Percentiles rank a stretch among this genome's conserved stretches.
Conservation (phyloP, 768 basidiomycete genomes). For the Collybia mongolica region DNA sequence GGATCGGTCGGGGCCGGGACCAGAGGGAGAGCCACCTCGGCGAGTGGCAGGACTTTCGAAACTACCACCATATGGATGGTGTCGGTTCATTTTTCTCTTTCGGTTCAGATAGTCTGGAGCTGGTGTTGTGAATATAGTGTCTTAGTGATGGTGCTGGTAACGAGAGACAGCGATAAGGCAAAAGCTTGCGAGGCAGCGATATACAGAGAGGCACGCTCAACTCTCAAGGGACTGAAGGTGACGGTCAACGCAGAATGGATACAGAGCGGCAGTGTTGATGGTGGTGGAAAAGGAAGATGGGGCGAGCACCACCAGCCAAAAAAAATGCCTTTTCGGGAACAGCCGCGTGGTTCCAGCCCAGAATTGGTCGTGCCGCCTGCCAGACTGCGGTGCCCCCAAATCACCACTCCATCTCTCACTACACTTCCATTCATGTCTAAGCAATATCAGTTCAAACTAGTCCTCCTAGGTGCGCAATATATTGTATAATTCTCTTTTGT, state of each 20-base stretch:
- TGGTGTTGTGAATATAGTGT: slow-evolving; percentile 9
- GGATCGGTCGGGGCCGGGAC: slow-evolving; percentile 73
- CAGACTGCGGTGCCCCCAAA: slow-evolving; percentile 20
- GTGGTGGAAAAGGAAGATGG: slow-evolving; percentile 28
- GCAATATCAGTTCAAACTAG: slow-evolving; percentile 95
- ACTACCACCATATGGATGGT: slow-evolving; percentile 79
- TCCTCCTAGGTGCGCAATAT: slow-evolving; percentile 76
- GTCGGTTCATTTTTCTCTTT: slow-evolving; percentile 71
- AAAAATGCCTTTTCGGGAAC: slow-evolving; percentile 27
- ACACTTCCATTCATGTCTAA: slow-evolving; percentile 69
- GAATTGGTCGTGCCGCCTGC: slow-evolving; percentile 21
- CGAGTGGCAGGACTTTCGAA: slow-evolving; percentile 54
- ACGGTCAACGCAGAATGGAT: slow-evolving; percentile 12
- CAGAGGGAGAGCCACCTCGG: slow-evolving; percentile 65
- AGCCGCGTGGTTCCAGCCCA: slow-evolving; percentile 29
- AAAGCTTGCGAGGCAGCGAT: slow-evolving; percentile 12
- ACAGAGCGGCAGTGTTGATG: slow-evolving; percentile 29
- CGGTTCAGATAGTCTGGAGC: slow-evolving; percentile 14
- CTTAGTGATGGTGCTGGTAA: slow-evolving; percentile 30
- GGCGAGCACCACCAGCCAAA: neutral
- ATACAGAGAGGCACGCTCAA: slow-evolving; percentile 24
- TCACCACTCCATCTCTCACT: slow-evolving; percentile 18
- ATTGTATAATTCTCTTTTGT: neutral
- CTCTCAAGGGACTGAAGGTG: slow-evolving; percentile 23
- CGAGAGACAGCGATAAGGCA: slow-evolving; percentile 7